Evolutionary conservation across 2,329 filamentous ascomycete species (phyloP).

Genomic region (Byssothecium circinans): DNA sequence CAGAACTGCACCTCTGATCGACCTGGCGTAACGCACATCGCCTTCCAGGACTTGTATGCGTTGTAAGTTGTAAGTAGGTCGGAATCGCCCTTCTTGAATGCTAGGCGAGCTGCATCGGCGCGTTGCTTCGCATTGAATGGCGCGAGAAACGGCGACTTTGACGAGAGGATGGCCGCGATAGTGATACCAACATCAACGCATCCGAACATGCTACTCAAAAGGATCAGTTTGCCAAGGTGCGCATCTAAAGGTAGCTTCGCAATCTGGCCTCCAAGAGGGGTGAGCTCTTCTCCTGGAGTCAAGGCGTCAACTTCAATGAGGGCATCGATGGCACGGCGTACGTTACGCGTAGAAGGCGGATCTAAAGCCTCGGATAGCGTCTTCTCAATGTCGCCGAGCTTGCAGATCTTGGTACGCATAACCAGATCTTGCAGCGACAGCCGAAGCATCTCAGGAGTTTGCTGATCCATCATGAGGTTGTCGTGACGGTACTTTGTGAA

Average conservation of each 20-base stretch:
- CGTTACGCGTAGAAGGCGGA: slow-evolving; percentile 87
- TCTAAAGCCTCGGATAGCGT: slow-evolving; percentile 87
- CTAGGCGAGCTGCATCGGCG: slow-evolving; percentile 75
- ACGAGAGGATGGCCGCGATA: slow-evolving; percentile 88
- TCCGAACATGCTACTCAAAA: slow-evolving; percentile 82
- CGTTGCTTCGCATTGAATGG: slow-evolving; percentile 82
- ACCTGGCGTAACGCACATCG: slow-evolving; percentile 70
- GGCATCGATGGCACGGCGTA: slow-evolving; percentile 87
- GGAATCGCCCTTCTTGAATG: slow-evolving; percentile 83
- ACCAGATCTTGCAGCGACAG: slow-evolving; percentile 92
- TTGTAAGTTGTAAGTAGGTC: slow-evolving; percentile 93
- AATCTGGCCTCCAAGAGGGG: slow-evolving; percentile 80
- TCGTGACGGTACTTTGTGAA: slow-evolving; percentile 92
- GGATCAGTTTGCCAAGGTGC: slow-evolving; percentile 88
- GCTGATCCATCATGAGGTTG: slow-evolving; percentile 79
- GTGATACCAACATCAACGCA: slow-evolving; percentile 91
- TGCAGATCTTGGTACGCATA: slow-evolving; percentile 96
- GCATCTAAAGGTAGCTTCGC: slow-evolving; percentile 90
- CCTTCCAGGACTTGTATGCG: slow-evolving; percentile 87
- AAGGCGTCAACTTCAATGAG: slow-evolving; percentile 90
- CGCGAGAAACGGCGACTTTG: slow-evolving; percentile 89
- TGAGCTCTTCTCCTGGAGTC: slow-evolving; percentile 79
- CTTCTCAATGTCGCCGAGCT: slow-evolving; percentile 88
- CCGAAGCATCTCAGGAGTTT: slow-evolving; percentile 94
- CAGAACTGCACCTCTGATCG: slow-evolving; percentile 87